Evolutionary conservation across 208 protist genomes (phyloP).

Genomic region (Leishmania tropica): DNA sequence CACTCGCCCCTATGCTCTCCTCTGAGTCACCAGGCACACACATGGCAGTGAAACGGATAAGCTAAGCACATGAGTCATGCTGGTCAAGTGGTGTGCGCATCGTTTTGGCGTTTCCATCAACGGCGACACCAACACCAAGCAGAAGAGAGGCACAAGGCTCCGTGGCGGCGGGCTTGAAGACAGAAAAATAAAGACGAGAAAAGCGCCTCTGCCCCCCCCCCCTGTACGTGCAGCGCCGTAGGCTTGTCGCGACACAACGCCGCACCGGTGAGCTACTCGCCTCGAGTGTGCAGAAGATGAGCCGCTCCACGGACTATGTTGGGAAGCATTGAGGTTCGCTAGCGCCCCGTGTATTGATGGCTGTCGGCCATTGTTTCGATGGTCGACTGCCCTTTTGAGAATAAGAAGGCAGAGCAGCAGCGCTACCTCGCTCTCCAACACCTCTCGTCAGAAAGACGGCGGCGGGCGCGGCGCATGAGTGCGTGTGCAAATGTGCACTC

Average conservation of each 20-base stretch:
- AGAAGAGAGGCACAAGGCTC: not conserved
- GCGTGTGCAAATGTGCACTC: not conserved
- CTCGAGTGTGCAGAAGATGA: not conserved
- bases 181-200: not conserved
- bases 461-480: not conserved
- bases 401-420: not conserved
- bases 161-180: not conserved
- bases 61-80: not conserved
- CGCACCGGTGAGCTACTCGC: not conserved
- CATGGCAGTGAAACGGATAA: not conserved
- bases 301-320: not conserved
- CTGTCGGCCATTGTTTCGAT: not conserved
- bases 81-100: not conserved
- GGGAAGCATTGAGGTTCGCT: not conserved
- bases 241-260: not conserved
- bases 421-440: not conserved
- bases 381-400: not conserved
- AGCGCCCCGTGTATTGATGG: not conserved
- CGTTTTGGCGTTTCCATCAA: not conserved
- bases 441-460: not conserved
- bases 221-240: not conserved
- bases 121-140: not conserved
- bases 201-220: not conserved
- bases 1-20: not conserved
- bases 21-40: not conserved